Percentiles rank a stretch among this genome's conserved stretches.
phyloP scores from a whole-genome alignment of 441 rosid genomes.

The Erysimum pusillum region DNA sequence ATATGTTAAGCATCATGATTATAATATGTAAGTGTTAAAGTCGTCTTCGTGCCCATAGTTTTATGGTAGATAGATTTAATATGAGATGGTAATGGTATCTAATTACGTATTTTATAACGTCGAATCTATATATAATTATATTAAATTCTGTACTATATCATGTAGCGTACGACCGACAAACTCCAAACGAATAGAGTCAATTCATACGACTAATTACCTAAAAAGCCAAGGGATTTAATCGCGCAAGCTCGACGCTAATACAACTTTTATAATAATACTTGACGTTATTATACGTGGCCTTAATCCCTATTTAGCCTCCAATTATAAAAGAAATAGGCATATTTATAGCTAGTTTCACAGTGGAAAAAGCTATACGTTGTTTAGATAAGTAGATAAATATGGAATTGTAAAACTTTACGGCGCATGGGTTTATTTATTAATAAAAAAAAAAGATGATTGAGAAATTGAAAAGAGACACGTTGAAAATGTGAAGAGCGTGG shows the following conservation, averaged over 20 bases:
- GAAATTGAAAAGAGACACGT: constrained; percentile 27
- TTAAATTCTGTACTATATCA: neutral
- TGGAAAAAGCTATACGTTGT: neutral
- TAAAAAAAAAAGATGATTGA: neutral
- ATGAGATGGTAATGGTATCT: constrained; percentile 23
- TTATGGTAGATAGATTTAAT: constrained; percentile 19
- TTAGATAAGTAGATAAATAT: neutral
- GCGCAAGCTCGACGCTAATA: constrained; percentile 6
- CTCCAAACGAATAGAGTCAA: constrained; percentile 13
- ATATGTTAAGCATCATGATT: neutral
- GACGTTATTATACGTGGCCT: neutral
- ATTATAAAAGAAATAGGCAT: neutral
- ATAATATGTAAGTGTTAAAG: neutral
- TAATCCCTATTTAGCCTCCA: neutral
- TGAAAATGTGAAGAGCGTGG: constrained; percentile 43
- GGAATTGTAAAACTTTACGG: constrained; percentile 14
- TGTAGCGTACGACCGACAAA: neutral
- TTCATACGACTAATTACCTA: neutral
- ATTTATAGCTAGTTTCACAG: neutral
- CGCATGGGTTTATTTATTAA: constrained; percentile 22
- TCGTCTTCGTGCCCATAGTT: constrained; percentile 33
- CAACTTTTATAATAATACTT: neutral
- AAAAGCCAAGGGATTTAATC: neutral
- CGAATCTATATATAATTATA: neutral
- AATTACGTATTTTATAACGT: neutral